phyloP scores from a whole-genome alignment of 2,329 filamentous ascomycete genomes.

The Aspergillus sp. region DNA sequence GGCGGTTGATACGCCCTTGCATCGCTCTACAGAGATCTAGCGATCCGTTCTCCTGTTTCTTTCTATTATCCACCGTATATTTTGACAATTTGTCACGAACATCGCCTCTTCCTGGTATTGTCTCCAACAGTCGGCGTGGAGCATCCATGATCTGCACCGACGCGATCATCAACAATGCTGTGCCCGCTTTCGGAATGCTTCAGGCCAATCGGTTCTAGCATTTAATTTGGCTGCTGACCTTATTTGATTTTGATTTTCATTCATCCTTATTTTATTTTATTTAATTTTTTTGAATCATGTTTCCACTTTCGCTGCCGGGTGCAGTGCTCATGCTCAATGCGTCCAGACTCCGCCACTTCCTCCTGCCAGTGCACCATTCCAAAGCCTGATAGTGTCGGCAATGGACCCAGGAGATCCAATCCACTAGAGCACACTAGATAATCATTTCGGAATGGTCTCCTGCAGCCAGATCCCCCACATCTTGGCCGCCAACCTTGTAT shows the following conservation, averaged over 20 bases:
- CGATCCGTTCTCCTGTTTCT: not conserved
- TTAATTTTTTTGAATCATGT: not conserved
- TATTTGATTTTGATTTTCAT: not conserved
- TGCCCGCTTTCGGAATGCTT: conserved; percentile 6
- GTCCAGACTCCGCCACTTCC: conserved; percentile 7
- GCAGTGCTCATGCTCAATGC: conserved; percentile 7
- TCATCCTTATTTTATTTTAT: not conserved
- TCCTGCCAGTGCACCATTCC: conserved; percentile 1
- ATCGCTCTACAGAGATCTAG: not conserved
- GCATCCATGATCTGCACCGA: not conserved
- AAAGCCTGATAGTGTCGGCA: not conserved
- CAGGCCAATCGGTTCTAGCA: not conserved
- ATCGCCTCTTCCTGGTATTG: not conserved
- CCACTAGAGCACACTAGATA: not conserved
- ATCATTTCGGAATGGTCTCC: conserved; percentile 3
- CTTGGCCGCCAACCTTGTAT: not conserved
- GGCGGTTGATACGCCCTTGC: conserved; percentile 4
- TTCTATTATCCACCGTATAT: not conserved
- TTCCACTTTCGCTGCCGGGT: not conserved
- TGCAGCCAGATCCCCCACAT: conserved; percentile 6
- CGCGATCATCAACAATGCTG: not conserved
- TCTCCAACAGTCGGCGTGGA: not conserved
- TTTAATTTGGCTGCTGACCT: too few relatives aligned
- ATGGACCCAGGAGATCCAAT: not conserved
- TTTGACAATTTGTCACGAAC: not conserved